These are phyloP conservation scores for Cyclostephanos tholiformis DNA, from an alignment of 108 stramenopile species.

Conservation along the genomic window DNA sequence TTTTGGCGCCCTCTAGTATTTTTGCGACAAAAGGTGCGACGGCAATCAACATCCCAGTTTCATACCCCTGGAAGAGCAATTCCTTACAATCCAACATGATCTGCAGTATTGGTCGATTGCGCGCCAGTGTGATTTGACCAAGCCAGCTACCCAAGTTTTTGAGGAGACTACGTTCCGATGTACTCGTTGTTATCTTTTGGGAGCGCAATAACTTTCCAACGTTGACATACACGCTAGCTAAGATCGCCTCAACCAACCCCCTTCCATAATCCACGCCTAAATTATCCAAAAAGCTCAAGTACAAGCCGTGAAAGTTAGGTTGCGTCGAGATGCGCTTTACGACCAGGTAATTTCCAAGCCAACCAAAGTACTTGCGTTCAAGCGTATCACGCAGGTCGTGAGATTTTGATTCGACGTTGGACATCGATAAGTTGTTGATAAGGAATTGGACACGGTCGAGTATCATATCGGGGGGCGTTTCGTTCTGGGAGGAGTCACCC, in stretches of 20 bases:
- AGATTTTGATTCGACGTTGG: slow-evolving; percentile 93
- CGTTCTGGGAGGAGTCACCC: slow-evolving; percentile 67
- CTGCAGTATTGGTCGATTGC: slow-evolving; percentile 96
- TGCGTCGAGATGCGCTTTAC: slow-evolving; percentile 98
- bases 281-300: slow-evolving; percentile 91
- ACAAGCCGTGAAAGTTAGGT: slow-evolving; percentile 95
- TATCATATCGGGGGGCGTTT: slow-evolving; percentile 83
- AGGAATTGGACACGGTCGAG: slow-evolving; percentile 96
- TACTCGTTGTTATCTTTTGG: slow-evolving; percentile 94
- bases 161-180: slow-evolving; percentile 93
- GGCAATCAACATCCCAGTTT: slow-evolving; percentile 97
- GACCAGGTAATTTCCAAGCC: slow-evolving; percentile 98
- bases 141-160: slow-evolving; percentile 99
- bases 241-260: slow-evolving; percentile 88
- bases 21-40: slow-evolving; percentile 98
- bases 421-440: slow-evolving; percentile 95
- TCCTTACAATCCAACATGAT: slow-evolving; percentile 97
- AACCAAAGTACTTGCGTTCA: slow-evolving; percentile 86
- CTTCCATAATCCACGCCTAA: slow-evolving; percentile 89
- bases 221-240: slow-evolving; percentile 90
- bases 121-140: slow-evolving; percentile 96
- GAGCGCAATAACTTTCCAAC: slow-evolving; percentile 93
- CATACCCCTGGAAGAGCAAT: slow-evolving; percentile 96
- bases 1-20: slow-evolving; percentile 96
- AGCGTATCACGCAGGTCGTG: slow-evolving; percentile 87